phyloP scores from a whole-genome alignment of 257 asterid genomes.

The Eucommia ulmoides region DNA sequence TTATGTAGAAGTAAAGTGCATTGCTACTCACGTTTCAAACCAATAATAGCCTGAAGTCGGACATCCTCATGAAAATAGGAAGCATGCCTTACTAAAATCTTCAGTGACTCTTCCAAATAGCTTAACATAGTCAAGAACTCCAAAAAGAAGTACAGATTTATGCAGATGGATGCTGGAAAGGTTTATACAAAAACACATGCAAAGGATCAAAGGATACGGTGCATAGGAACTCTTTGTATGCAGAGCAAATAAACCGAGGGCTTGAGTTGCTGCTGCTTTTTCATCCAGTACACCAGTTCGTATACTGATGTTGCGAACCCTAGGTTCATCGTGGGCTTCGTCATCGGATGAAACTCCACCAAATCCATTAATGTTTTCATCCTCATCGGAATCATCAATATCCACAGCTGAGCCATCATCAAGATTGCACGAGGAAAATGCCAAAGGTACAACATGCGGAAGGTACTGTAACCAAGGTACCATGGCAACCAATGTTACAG shows the following conservation, averaged over 20 bases:
- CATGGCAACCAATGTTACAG: slow-evolving; percentile 17
- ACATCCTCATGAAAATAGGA: slow-evolving; percentile 95
- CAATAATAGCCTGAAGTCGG: slow-evolving; percentile 86
- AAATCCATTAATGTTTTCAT: slow-evolving; percentile 64
- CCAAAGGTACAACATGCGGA: slow-evolving; percentile 83
- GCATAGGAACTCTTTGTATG: slow-evolving; percentile 76
- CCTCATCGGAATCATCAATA: slow-evolving; percentile 81
- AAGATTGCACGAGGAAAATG: slow-evolving; percentile 87
- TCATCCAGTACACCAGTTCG: slow-evolving; percentile 99
- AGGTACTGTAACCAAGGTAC: slow-evolving; percentile 55
- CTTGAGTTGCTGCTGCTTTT: slow-evolving; percentile 99
- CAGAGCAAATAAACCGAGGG: slow-evolving; percentile 89
- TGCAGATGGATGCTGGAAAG: no score
- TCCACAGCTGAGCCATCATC: slow-evolving; percentile 98
- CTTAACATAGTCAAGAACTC: slow-evolving; percentile 51
- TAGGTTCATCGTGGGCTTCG: slow-evolving; percentile 89
- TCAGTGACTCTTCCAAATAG: slow-evolving; percentile 84
- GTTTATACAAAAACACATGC: no score
- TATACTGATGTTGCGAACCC: slow-evolving; percentile 92
- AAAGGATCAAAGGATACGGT: slow-evolving; percentile 70
- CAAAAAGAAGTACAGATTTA: no score
- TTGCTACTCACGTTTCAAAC: slow-evolving; percentile 67
- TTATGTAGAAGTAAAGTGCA: no score
- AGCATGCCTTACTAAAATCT: slow-evolving; percentile 72
- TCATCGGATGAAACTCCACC: slow-evolving; percentile 98